These are phyloP conservation scores for Kokia cookei DNA, from an alignment of 441 rosid species.

Conservation along the genomic window DNA sequence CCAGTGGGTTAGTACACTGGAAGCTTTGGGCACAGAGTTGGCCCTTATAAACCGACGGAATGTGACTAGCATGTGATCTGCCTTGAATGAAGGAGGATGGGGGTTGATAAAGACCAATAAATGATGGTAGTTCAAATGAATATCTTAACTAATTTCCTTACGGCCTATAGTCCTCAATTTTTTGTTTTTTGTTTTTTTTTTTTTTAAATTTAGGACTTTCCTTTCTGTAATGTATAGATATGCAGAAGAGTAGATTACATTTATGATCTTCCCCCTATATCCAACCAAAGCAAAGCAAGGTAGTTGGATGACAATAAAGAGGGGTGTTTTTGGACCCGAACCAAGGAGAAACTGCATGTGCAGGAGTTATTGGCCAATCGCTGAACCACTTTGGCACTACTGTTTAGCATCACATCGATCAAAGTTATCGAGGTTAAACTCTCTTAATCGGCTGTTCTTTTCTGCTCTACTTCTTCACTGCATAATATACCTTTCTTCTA, in stretches of 20 bases:
- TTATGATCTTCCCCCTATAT: not conserved
- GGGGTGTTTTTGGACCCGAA: not conserved
- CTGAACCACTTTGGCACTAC: too few relatives aligned
- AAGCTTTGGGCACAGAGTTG: not conserved
- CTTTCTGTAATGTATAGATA: not conserved
- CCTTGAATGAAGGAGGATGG: conserved; percentile 28
- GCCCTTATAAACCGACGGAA: conserved; percentile 9
- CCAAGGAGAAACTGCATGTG: not conserved
- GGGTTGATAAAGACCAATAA: conserved; percentile 29
- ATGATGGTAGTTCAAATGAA: conserved; percentile 27
- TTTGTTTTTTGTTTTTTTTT: too few relatives aligned
- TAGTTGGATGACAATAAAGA: not conserved
- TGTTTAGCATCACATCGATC: too few relatives aligned
- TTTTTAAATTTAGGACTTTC: not conserved
- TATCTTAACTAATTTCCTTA: not conserved
- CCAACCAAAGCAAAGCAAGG: not conserved
- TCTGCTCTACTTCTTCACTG: too few relatives aligned
- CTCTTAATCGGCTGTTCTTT: too few relatives aligned
- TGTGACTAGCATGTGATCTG: not conserved
- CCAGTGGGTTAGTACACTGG: not conserved
- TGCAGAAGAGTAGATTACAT: not conserved
- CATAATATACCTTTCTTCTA: too few relatives aligned
- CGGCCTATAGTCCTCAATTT: not conserved
- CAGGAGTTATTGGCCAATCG: not conserved
- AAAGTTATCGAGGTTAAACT: too few relatives aligned